Conservation (phyloP, 148 eudicot genomes). For the Bassia scoparia region DNA sequence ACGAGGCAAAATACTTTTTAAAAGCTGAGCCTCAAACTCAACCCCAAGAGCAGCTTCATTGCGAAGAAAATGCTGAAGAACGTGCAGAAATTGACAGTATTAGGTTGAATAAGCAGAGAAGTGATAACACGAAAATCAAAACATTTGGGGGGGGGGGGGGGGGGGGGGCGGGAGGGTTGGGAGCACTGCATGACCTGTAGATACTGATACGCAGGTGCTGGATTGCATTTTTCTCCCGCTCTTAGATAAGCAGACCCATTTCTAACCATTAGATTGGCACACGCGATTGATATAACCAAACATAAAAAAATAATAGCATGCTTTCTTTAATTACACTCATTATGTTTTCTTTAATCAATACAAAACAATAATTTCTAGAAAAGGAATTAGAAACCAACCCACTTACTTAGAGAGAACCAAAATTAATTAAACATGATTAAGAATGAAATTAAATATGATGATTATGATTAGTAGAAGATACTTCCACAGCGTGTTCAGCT, state of each 20-base stretch:
- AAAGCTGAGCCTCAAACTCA: constrained; percentile 78
- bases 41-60: constrained; percentile 70
- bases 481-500: no score
- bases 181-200: constrained; percentile 39
- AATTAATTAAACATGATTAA: no score
- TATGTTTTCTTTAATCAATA: no score
- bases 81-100: background rate
- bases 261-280: constrained; percentile 62
- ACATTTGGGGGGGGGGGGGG: background rate
- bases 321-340: no score
- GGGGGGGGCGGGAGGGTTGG: background rate
- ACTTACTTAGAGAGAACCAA: no score
- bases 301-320: no score
- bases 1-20: constrained; percentile 67
- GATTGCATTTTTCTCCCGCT: constrained; percentile 73
- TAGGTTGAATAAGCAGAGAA: background rate
- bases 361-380: no score
- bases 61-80: constrained; percentile 68
- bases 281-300: constrained; percentile 50
- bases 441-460: no score
- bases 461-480: no score
- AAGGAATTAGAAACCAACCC: no score
- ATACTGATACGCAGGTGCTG: constrained; percentile 61
- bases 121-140: background rate
- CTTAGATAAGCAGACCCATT: constrained; percentile 80